Evolutionary conservation across 805 yeast genomes (phyloP).

Genomic region (Saccharomycopsis sp.): DNA sequence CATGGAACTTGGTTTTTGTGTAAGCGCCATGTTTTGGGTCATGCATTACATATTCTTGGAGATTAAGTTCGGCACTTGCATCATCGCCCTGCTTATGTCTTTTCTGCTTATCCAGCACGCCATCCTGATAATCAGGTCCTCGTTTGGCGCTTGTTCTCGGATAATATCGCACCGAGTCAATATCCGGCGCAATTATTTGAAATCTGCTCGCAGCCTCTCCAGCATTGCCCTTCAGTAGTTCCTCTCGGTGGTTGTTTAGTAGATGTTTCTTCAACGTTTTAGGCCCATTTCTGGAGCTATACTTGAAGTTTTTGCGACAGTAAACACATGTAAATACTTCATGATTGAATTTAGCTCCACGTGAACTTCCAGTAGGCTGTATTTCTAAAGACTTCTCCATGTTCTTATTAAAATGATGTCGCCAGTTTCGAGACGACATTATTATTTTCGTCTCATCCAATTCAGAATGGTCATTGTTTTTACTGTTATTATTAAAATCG

Average conservation of each 20-base stretch:
- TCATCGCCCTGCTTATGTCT: not conserved
- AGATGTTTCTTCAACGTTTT: conserved; percentile 19
- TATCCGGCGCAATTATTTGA: not conserved
- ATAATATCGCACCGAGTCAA: not conserved
- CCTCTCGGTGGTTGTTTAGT: conserved; percentile 17
- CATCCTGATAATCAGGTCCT: not conserved
- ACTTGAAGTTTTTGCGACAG: conserved; percentile 10
- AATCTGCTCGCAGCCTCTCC: not conserved
- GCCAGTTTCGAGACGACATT: conserved; percentile 17
- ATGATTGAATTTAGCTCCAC: not conserved
- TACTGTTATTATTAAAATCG: not conserved
- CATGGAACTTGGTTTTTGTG: conserved; percentile 41
- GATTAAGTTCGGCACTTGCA: not conserved
- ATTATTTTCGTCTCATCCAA: conserved; percentile 2
- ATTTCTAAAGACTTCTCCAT: conserved; percentile 3
- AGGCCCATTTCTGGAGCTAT: conserved; percentile 21
- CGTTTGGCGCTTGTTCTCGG: not conserved
- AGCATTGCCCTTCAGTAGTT: conserved; percentile 4
- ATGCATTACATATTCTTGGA: not conserved
- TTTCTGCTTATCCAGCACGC: not conserved
- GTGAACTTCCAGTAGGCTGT: not conserved
- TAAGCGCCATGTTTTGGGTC: conserved; percentile 26
- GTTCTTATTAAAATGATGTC: conserved; percentile 13
- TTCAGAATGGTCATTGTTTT: not conserved
- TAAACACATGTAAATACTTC: conserved; percentile 18